phyloP scores from a whole-genome alignment of 306 rosid genomes.

The Myrica gale region DNA sequence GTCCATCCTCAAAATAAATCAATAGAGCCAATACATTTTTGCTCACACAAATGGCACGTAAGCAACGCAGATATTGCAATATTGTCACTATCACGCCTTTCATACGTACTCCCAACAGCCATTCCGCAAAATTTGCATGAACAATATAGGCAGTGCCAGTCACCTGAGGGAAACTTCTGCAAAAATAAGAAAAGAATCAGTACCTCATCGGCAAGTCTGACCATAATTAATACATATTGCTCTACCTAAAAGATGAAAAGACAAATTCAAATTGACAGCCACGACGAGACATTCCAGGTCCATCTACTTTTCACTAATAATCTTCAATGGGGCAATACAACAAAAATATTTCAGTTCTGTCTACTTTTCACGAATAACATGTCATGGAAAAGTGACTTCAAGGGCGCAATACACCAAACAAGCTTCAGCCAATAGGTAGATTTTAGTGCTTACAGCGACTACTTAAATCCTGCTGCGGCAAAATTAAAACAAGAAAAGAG shows the following conservation, averaged over 20 bases:
- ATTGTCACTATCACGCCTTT: conserved; percentile 34
- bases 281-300: conserved; percentile 15
- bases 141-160: conserved; percentile 89
- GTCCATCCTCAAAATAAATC: not conserved
- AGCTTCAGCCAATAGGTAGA: conserved; percentile 13
- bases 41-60: conserved; percentile 69
- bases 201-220: conserved; percentile 14
- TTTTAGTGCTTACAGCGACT: conserved; percentile 12
- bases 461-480: conserved; percentile 15
- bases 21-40: conserved; percentile 62
- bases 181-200: conserved; percentile 24
- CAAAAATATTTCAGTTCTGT: not conserved
- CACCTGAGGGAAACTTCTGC: conserved; percentile 93
- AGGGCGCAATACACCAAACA: conserved; percentile 18
- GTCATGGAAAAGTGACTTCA: conserved; percentile 9
- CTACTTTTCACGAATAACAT: conserved; percentile 21
- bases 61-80: conserved; percentile 35
- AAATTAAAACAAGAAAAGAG: not conserved
- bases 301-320: conserved; percentile 13
- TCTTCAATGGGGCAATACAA: too few relatives aligned
- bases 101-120: conserved; percentile 38
- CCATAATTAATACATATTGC: conserved; percentile 19
- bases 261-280: conserved; percentile 21
- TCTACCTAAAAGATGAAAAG: conserved; percentile 8
- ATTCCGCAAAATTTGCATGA: conserved; percentile 87